Evolutionary conservation across 495 filamentous ascomycete genomes (phyloP).

Genomic region (Penicillium roqueforti): DNA sequence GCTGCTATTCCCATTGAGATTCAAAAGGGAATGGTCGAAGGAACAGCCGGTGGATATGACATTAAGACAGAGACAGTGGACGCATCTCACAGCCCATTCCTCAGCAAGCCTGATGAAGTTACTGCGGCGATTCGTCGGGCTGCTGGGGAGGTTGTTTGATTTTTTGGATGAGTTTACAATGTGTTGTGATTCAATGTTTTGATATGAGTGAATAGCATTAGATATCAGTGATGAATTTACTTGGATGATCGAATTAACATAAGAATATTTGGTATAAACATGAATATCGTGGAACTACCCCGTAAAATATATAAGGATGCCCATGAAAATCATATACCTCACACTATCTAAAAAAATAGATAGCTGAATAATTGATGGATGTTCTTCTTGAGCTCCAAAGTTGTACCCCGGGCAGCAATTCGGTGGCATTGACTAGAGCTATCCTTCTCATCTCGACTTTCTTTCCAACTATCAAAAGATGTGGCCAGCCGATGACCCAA

Average conservation of each 20-base stretch:
- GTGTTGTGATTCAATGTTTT: background rate
- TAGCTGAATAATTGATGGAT: no score
- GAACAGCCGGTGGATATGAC: constrained; percentile 4
- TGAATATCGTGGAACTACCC: background rate
- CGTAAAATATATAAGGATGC: no score
- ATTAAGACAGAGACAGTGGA: constrained; percentile 22
- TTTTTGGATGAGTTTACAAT: background rate
- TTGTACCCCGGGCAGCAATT: no score
- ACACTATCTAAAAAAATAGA: no score
- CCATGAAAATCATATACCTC: no score
- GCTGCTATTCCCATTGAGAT: constrained; percentile 27
- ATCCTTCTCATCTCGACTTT: background rate
- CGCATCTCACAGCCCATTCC: constrained; percentile 32
- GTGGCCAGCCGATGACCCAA: constrained; percentile 1
- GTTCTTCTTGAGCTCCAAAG: no score
- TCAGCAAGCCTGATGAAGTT: constrained; percentile 23
- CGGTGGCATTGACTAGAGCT: background rate
- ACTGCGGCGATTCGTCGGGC: constrained; percentile 13
- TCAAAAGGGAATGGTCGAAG: constrained; percentile 36
- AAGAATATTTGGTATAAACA: no score
- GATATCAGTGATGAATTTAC: no score
- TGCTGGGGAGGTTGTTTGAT: constrained; percentile 11
- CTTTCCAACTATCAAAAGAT: background rate
- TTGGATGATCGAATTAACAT: no score
- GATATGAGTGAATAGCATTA: no score